Evolutionary conservation across 345 rosid species (phyloP).

Genomic region (Fremontodendron californicum): DNA sequence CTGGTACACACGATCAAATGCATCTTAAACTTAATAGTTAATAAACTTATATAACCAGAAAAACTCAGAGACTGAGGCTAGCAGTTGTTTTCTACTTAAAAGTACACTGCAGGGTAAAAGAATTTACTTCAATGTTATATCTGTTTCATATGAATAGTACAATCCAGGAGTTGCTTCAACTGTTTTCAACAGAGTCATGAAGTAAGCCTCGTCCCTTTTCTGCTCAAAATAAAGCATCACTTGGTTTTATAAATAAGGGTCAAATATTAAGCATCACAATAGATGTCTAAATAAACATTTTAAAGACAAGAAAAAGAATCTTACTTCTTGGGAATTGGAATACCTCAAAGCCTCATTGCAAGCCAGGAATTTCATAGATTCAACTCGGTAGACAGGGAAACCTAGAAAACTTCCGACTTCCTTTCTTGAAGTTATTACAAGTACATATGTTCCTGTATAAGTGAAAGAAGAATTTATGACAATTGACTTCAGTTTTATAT

Average conservation of each 20-base stretch:
- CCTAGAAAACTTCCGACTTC: slow-evolving; percentile 74
- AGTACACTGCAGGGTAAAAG: slow-evolving; percentile 13
- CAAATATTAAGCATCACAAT: background rate
- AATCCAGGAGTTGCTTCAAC: slow-evolving; percentile 87
- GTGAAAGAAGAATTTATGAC: background rate
- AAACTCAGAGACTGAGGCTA: background rate
- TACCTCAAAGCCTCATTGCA: slow-evolving; percentile 68
- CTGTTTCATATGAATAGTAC: slow-evolving; percentile 86
- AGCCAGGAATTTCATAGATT: slow-evolving; percentile 69
- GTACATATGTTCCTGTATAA: slow-evolving; percentile 62
- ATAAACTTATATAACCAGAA: background rate
- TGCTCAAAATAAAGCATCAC: slow-evolving; percentile 32
- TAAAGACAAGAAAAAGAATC: slow-evolving; percentile 15
- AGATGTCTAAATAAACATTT: background rate
- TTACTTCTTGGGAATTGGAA: slow-evolving; percentile 76
- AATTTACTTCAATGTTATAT: slow-evolving; percentile 84
- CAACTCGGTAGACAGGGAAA: slow-evolving; percentile 59
- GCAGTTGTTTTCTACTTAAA: background rate
- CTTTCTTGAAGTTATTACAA: slow-evolving; percentile 68
- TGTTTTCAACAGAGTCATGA: slow-evolving; percentile 59
- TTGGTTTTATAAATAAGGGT: background rate
- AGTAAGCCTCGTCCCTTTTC: slow-evolving; percentile 84
- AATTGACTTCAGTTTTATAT: background rate
- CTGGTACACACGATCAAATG: slow-evolving; percentile 37
- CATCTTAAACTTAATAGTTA: background rate